Evolutionary conservation across 495 filamentous ascomycete genomes (phyloP).

Genomic region (Daldinia caldariorum): DNA sequence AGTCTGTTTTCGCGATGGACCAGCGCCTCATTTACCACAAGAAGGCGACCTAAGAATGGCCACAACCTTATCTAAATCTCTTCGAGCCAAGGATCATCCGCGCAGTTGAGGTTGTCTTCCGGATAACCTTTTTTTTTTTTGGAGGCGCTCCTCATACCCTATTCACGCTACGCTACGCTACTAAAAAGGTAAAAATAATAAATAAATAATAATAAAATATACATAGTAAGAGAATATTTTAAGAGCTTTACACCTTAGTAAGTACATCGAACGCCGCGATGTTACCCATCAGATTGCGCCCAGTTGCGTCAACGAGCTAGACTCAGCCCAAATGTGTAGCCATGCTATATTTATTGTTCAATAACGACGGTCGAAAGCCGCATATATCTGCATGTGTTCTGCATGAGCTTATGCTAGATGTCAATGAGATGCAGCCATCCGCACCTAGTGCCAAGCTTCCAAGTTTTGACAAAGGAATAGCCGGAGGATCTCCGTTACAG

Average conservation of each 20-base stretch:
- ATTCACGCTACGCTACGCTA: background rate
- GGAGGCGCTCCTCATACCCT: background rate
- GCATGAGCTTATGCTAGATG: constrained; percentile 8
- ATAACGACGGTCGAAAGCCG: background rate
- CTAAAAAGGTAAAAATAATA: background rate
- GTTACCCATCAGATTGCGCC: background rate
- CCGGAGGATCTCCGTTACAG: background rate
- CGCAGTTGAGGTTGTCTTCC: constrained; percentile 8
- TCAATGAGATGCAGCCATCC: background rate
- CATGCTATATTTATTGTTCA: constrained; percentile 9
- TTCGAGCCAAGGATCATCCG: constrained; percentile 25
- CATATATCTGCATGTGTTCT: constrained; percentile 1
- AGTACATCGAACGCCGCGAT: background rate
- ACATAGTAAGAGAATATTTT: background rate
- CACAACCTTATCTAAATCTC: constrained; percentile 29
- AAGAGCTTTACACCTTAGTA: background rate
- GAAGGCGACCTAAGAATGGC: background rate
- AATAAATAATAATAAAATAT: no score
- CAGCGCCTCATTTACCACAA: constrained; percentile 7
- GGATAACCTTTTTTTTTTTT: constrained; percentile 12
- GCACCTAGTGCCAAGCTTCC: constrained; percentile 3
- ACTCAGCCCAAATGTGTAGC: background rate
- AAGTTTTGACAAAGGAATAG: background rate
- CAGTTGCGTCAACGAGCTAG: background rate
- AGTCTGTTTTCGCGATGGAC: constrained; percentile 1